phyloP scores from a whole-genome alignment of 805 yeast species.

The Candida glaebosa region DNA sequence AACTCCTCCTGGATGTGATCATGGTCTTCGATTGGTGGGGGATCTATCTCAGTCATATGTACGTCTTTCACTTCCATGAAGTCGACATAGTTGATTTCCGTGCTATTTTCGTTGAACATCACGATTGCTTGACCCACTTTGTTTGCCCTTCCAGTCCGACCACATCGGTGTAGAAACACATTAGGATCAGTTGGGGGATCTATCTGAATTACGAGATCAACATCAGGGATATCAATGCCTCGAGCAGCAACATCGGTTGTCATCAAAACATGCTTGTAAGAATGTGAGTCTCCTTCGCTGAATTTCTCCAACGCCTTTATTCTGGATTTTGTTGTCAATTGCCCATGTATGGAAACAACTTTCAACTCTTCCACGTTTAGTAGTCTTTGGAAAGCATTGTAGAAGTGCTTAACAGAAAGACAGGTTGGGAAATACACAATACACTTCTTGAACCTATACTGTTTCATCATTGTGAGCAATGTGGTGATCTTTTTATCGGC shows the following conservation, averaged over 20 bases:
- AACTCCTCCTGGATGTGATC: constrained; percentile 21
- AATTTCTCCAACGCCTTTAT: constrained; percentile 67
- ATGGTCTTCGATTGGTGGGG: constrained; percentile 23
- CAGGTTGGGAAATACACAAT: constrained; percentile 95
- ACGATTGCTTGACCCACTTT: constrained; percentile 75
- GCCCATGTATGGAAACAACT: constrained; percentile 84
- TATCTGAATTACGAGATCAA: constrained; percentile 87
- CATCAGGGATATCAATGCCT: constrained; percentile 93
- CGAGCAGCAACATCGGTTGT: constrained; percentile 99
- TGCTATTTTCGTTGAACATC: constrained; percentile 62
- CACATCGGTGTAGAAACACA: constrained; percentile 88
- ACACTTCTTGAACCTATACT: constrained; percentile 65
- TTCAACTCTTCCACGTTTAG: constrained; percentile 28
- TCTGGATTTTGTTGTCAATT: constrained; percentile 76
- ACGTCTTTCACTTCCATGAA: constrained; percentile 73
- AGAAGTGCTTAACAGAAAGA: constrained; percentile 74
- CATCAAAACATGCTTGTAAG: constrained; percentile 58
- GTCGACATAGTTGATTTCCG: constrained; percentile 78
- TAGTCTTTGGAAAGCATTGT: constrained; percentile 48
- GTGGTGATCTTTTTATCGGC: constrained; percentile 61
- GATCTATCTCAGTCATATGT: constrained; percentile 39
- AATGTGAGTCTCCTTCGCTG: constrained; percentile 37
- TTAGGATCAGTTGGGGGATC: constrained; percentile 96
- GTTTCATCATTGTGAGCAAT: constrained; percentile 50
- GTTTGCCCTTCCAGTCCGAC: constrained; percentile 93